Conservation (phyloP, 306 rosid species). For the Datisca glomerata region DNA sequence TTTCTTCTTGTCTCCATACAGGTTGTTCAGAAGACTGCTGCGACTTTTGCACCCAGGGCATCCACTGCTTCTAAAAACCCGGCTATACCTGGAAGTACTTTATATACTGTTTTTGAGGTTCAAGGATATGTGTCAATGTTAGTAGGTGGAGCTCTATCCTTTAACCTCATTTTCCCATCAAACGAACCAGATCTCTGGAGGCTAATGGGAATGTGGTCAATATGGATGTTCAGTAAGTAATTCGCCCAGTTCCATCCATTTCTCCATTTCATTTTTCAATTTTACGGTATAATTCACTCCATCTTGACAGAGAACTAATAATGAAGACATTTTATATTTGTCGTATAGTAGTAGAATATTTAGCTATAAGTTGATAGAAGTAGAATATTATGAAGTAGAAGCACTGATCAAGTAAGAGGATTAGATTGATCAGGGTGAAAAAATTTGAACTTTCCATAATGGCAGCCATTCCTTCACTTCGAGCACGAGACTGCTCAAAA, state of each 20-base stretch:
- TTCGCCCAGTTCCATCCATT: too few relatives aligned
- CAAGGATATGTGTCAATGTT: constrained; percentile 85
- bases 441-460: neutral
- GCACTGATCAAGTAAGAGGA: too few relatives aligned
- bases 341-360: too few relatives aligned
- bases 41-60: constrained; percentile 98
- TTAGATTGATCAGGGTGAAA: too few relatives aligned
- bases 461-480: constrained; percentile 89
- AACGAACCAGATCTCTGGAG: constrained; percentile 94
- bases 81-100: constrained; percentile 68
- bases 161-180: constrained; percentile 85
- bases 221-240: constrained; percentile 96
- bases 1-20: constrained; percentile 9
- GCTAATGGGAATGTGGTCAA: constrained; percentile 99
- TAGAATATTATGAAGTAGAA: too few relatives aligned
- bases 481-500: constrained; percentile 95
- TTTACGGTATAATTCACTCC: too few relatives aligned
- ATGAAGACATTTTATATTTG: too few relatives aligned
- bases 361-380: too few relatives aligned
- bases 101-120: constrained; percentile 89
- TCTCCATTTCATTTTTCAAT: neutral
- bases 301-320: too few relatives aligned
- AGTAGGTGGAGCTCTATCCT: constrained; percentile 82
- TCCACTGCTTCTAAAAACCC: constrained; percentile 83
- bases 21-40: constrained; percentile 96